A percentile compares a stretch with the other conserved stretches of the same genome.
Evolutionary conservation across 2,329 filamentous ascomycete species (phyloP).

Genomic region (Colletotrichum lindemuthianum): DNA sequence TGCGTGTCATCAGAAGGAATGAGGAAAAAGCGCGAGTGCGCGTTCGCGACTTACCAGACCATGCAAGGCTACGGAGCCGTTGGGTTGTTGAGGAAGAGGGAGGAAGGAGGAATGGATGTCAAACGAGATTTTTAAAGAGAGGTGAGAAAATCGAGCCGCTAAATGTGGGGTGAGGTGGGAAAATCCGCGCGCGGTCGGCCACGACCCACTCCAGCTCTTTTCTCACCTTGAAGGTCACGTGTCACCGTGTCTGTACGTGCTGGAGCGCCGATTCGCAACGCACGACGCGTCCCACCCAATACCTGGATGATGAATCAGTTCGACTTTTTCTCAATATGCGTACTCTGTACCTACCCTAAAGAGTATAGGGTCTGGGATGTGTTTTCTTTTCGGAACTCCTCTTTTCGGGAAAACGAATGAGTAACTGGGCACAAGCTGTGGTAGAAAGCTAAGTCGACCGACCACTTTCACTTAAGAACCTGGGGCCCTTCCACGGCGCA

Average conservation of each 20-base stretch:
- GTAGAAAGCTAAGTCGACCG: no score
- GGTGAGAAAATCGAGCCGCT: slow-evolving; percentile 33
- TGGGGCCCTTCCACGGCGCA: no score
- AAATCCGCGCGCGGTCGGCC: slow-evolving; percentile 33
- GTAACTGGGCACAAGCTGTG: no score
- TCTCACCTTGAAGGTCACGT: slow-evolving; percentile 40
- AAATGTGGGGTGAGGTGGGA: slow-evolving; percentile 36
- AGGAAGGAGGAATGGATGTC: slow-evolving; percentile 26
- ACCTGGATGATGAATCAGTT: no score
- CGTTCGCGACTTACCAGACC: slow-evolving; percentile 40
- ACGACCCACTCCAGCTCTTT: slow-evolving; percentile 28
- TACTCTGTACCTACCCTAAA: no score
- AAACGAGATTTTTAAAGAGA: slow-evolving; percentile 39
- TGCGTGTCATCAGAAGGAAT: slow-evolving; percentile 79
- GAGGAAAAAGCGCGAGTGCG: slow-evolving; percentile 23
- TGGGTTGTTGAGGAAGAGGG: slow-evolving; percentile 32
- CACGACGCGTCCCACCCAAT: neutral
- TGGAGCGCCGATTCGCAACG: neutral
- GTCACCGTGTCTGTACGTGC: slow-evolving; percentile 37
- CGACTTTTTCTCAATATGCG: no score
- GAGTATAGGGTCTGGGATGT: no score
- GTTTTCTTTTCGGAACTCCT: no score
- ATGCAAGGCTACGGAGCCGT: slow-evolving; percentile 25
- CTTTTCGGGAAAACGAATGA: no score
- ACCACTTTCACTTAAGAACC: no score